phyloP scores from a whole-genome alignment of 805 yeast genomes.

The Wickerhamomyces chaumierensis region DNA sequence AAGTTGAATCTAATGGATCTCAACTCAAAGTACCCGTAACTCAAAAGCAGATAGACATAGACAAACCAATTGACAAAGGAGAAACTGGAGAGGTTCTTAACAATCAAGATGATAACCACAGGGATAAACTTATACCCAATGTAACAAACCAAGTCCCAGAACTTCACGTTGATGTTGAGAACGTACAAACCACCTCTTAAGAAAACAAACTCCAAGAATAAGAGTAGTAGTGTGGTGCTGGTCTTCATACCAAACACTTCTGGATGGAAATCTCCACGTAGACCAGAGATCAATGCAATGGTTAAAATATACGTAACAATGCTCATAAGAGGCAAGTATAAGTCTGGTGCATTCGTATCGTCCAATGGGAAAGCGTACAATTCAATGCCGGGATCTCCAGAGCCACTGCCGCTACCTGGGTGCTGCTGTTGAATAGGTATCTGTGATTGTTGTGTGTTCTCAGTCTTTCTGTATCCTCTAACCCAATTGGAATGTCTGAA shows the following conservation, averaged over 20 bases:
- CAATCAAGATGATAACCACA: slow-evolving; percentile 42
- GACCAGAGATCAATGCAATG: slow-evolving; percentile 77
- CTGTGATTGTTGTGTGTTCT: slow-evolving; percentile 13
- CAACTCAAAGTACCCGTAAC: slow-evolving; percentile 57
- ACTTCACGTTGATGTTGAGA: slow-evolving; percentile 54
- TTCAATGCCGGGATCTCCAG: slow-evolving; percentile 7
- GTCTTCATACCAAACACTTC: slow-evolving; percentile 81
- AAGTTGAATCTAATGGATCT: slow-evolving; percentile 36
- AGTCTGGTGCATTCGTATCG: slow-evolving; percentile 91
- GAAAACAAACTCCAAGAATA: slow-evolving; percentile 62
- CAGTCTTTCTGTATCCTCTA: slow-evolving; percentile 31
- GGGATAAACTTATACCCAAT: slow-evolving; percentile 94
- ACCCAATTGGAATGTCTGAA: slow-evolving; percentile 80
- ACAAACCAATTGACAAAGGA: slow-evolving; percentile 37
- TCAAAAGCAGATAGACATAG: slow-evolving; percentile 36
- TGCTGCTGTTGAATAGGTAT: too few species aligned
- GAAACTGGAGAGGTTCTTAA: slow-evolving; percentile 33
- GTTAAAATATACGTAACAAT: slow-evolving; percentile 75
- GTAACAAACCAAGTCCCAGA: slow-evolving; percentile 80
- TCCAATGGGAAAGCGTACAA: slow-evolving; percentile 65
- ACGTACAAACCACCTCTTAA: slow-evolving; percentile 78
- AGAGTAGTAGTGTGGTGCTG: slow-evolving; percentile 76
- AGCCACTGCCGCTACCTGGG: too few species aligned
- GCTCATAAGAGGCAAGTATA: slow-evolving; percentile 93
- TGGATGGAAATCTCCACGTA: slow-evolving; percentile 86